phyloP scores from a whole-genome alignment of 371 early-diverging fungal species.

The Phascolomyces articulosus region DNA sequence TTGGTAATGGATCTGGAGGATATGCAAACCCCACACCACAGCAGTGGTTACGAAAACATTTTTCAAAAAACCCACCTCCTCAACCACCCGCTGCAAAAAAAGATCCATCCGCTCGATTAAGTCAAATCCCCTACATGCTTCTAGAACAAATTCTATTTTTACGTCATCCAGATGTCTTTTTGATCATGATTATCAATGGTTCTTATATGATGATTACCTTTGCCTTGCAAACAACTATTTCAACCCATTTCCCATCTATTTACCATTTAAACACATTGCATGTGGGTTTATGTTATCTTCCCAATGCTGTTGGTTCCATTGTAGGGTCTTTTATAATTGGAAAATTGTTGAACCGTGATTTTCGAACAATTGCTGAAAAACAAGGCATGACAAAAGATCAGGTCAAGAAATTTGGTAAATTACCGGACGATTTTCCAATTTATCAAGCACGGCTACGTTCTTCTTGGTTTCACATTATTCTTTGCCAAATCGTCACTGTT shows the following conservation, averaged over 20 bases:
- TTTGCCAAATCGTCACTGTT: conserved; percentile 24
- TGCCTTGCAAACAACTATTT: conserved; percentile 11
- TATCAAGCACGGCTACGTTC: conserved; percentile 33
- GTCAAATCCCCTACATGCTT: neutral
- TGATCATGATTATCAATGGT: conserved; percentile 27
- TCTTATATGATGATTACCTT: conserved; percentile 32
- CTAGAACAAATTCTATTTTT: conserved; percentile 26
- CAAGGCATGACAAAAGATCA: neutral
- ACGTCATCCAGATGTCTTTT: conserved; percentile 28
- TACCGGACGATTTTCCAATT: conserved; percentile 25
- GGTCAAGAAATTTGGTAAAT: conserved; percentile 7
- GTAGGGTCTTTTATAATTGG: conserved; percentile 16
- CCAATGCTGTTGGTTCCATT: conserved; percentile 14
- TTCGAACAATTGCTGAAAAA: conserved; percentile 1
- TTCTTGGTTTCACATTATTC: conserved; percentile 28
- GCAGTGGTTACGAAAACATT: conserved; percentile 12
- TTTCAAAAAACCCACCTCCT: neutral
- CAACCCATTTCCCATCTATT: conserved; percentile 8
- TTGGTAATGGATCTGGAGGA: conserved; percentile 23
- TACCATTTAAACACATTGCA: conserved; percentile 21
- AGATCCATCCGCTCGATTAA: no score
- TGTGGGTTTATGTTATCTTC: conserved; percentile 22
- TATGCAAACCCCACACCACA: conserved; percentile 26
- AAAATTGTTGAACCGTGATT: conserved; percentile 19
- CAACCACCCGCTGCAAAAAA: neutral